Evolutionary conservation across 192 early-diverging fungal genomes (phyloP), one percentile per base, ranked within the genome.

Genomic region (Phycomyces blakesleeanus): DNA sequence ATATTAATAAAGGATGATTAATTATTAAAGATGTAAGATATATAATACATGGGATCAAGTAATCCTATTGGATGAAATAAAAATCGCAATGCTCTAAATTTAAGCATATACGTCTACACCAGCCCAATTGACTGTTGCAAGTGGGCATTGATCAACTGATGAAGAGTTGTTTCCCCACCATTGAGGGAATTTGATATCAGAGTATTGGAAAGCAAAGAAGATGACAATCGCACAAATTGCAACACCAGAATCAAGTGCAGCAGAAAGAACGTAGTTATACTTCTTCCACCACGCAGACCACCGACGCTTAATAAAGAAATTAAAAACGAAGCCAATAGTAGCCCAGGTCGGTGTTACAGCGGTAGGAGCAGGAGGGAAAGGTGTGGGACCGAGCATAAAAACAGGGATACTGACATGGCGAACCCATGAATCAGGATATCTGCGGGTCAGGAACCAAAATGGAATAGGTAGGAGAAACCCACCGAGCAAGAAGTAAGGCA

Each of bases 401-500:
- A 91, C 78, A 5, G 89, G 88, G 5, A 85, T 83, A 72, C 88
- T 86, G 29, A 92, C 74, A 24, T 89, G 71, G 39, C 81, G 76
- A 54, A 90, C 74, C 82, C 90, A 90, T 39, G 79, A 76, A 29
- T 86, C 78, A 12, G 92, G 92, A 64, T 75, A 90, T 55, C 65
- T 73, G 27, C 67, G 68, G 29, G 84, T 67, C 40, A 83, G 66
- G 22, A 90, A 72, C 70, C 81, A 94, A 64, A 89, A 76, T 1
- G 89, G 89, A 12, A 91, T 60, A 0, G 92, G 89, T 18, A 93
- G 66, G 14, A 91, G 26, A 27, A 83, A 79, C 0, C 91, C 91
- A 39, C 81, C 69, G 39, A 92, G 57, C 76, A 87, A 63, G 79
- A 87, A 71, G 65, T 72, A 82, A 16, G 74, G 71, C 29, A 82